Percentiles rank a stretch among this genome's conserved stretches.
Evolutionary conservation across 2,329 filamentous ascomycete species (phyloP).

Genomic region (Fusarium setosum): DNA sequence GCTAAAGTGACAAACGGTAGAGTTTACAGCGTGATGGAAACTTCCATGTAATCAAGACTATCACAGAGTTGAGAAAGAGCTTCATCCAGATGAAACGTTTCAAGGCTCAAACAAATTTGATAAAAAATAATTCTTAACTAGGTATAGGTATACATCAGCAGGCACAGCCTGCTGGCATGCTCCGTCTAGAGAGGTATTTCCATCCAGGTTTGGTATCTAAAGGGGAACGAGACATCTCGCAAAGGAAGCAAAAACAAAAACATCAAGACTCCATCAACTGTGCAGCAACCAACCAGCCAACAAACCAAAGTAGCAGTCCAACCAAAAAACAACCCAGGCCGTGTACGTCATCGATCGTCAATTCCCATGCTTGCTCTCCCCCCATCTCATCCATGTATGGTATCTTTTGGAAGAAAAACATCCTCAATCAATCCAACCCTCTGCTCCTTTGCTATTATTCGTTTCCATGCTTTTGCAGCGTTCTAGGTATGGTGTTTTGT

Average conservation of each 20-base stretch:
- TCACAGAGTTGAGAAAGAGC: no score
- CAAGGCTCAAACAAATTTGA: not conserved
- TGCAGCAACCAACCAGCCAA: not conserved
- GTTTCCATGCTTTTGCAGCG: not conserved
- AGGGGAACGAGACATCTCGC: slow-evolving; percentile 28
- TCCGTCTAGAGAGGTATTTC: slow-evolving; percentile 33
- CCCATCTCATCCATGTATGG: slow-evolving; percentile 20
- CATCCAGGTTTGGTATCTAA: slow-evolving; percentile 38
- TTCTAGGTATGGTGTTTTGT: slow-evolving; percentile 8
- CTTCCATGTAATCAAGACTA: no score
- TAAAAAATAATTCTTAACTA: slow-evolving; percentile 21
- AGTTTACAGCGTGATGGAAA: no score
- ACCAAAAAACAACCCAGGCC: slow-evolving; percentile 9
- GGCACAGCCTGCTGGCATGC: slow-evolving; percentile 24
- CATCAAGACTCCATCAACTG: slow-evolving; percentile 9
- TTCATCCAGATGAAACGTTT: not conserved
- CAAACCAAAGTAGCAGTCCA: not conserved
- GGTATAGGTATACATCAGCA: slow-evolving; percentile 24
- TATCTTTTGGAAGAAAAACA: slow-evolving; percentile 25
- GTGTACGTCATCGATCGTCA: slow-evolving; percentile 15
- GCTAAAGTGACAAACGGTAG: no score
- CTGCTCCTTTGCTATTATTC: slow-evolving; percentile 3
- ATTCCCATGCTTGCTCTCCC: slow-evolving; percentile 5
- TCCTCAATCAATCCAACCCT: not conserved
- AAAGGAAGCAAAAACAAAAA: slow-evolving; percentile 10